Evolutionary conservation across 257 asterid genomes (phyloP), one percentile per base, ranked within the genome.

Genomic region (Paraleonurus japonicus): DNA sequence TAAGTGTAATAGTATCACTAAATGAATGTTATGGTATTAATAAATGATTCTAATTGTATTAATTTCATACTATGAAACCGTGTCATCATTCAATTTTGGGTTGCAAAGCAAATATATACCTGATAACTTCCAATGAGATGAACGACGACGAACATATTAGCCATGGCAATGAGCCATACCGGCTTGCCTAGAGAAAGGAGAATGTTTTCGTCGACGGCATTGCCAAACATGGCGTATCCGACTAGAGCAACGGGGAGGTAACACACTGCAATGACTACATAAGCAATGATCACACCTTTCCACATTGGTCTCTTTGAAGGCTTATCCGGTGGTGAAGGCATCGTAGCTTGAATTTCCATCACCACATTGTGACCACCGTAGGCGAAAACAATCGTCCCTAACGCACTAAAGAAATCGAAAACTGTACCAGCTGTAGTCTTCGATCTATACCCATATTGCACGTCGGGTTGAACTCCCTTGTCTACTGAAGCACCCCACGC

Each of bases 341-440:
- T 86, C 2, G 97, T 87, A 0, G 97, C 96, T 78, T 91, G 93
- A 51, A 91, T 88, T 41, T 89, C 92, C 67, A 91, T 68, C 17
- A 89, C 97, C 11, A 91, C 91, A 65, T 91, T 89, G 76, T 91
- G 97, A 28, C 97, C 97, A 0, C 93, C 95, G 48, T 87, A 92
- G 8, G 97, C 97, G 73, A 92, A 89, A 7, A 92, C 96, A 12
- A 89, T 85, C 33, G 81, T 85, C 9, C 97, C 96, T 73, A 89
- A 24, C 0, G 87, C 95, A 33, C 85, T 71, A 28, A 92, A 89
- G 84, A 89, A 86, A 75, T 79, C 65, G 43, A 71, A 71, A 7
- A 28, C 15, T 30, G 69, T 90, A 16, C 89, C 95, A 5, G 81
- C 70, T 10, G 83, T 72, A 2, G 83, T 76, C 4, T 50, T 50